Conservation (phyloP, 139 green algal genomes). For the Chlorella sorokiniana region DNA sequence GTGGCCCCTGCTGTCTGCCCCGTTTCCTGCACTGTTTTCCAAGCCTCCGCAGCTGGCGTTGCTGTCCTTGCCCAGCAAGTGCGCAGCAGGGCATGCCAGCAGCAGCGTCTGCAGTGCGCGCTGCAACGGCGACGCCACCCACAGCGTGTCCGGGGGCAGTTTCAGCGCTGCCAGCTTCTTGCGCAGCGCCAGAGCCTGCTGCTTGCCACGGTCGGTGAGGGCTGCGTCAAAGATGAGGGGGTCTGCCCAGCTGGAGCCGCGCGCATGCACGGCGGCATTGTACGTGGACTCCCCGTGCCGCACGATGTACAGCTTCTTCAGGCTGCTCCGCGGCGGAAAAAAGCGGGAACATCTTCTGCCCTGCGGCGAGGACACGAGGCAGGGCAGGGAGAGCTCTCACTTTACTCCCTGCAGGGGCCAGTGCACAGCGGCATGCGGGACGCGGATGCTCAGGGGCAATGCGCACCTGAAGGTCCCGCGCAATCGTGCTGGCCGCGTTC, state of each 20-base stretch:
- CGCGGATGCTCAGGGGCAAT: neutral
- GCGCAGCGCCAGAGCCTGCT: conserved; percentile 47
- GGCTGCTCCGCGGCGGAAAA: neutral
- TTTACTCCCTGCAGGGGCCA: neutral
- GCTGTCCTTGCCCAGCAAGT: conserved; percentile 6
- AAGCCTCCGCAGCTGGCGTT: neutral
- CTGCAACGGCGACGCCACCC: conserved; percentile 65
- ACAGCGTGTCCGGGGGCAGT: conserved; percentile 59
- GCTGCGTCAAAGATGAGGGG: conserved; percentile 70
- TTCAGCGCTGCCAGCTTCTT: conserved; percentile 26
- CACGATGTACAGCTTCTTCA: conserved; percentile 57
- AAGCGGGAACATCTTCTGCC: conserved; percentile 26
- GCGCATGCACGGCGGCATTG: conserved; percentile 52
- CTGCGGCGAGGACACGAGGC: neutral
- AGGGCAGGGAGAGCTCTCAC: neutral
- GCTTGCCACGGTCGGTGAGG: conserved; percentile 61
- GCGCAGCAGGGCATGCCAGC: conserved; percentile 39
- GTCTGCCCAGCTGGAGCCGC: conserved; percentile 55
- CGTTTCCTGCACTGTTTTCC: conserved; percentile 15
- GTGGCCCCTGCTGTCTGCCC: neutral
- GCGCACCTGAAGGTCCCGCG: conserved; percentile 5
- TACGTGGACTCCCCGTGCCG: conserved; percentile 67
- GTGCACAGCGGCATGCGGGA: neutral
- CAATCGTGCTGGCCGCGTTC: conserved; percentile 31
- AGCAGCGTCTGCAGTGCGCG: conserved; percentile 74